These are phyloP conservation scores for Curvularia verruculosa DNA, from an alignment of 2,329 filamentous ascomycete genomes.

Conservation along the genomic window DNA sequence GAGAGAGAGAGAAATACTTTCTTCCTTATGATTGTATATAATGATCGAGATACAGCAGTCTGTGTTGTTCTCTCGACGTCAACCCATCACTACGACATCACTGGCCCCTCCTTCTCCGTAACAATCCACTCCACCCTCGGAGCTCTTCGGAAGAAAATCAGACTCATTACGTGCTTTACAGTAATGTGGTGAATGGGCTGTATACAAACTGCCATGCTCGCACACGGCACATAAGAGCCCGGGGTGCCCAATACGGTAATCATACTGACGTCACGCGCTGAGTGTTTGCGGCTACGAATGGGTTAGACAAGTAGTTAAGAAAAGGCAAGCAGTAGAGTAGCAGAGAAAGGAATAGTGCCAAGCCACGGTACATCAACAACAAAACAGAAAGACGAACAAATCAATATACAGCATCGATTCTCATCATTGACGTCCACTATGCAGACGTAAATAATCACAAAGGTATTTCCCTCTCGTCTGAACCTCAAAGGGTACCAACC, in stretches of 20 bases:
- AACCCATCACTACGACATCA: not conserved
- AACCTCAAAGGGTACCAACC: not conserved
- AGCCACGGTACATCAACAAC: not conserved
- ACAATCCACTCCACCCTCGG: not conserved
- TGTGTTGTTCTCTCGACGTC: not conserved
- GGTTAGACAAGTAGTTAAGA: not conserved
- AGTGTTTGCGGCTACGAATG: not conserved
- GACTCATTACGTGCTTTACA: not conserved
- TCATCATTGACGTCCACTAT: not conserved
- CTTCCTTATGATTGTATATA: not conserved
- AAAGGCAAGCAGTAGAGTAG: not conserved
- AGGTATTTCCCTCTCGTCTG: not conserved
- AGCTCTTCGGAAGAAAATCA: not conserved
- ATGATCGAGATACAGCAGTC: not conserved
- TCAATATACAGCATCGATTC: not conserved
- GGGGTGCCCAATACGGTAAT: not conserved
- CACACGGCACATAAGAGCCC: not conserved
- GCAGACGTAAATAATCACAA: not conserved
- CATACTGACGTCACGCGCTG: not conserved
- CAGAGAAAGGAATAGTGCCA: not conserved
- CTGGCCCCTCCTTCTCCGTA: not conserved
- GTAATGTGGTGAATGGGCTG: not conserved
- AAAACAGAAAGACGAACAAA: not conserved
- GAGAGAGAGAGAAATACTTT: too few species aligned
- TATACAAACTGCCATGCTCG: not conserved